Conservation (phyloP, 202 grass and related monocot species). For the Carex arenaria region DNA sequence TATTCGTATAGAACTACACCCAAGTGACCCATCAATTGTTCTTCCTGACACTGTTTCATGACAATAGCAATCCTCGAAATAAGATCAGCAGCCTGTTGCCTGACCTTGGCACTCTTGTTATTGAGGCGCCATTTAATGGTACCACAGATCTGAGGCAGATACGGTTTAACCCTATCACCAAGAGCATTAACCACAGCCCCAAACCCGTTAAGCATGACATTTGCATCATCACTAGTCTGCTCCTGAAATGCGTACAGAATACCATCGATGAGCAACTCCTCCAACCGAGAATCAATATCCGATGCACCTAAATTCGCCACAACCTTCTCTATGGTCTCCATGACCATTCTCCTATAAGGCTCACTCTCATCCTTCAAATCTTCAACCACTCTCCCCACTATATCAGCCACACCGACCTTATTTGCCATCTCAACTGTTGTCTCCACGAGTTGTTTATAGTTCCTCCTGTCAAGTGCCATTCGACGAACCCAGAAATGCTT, state of each 20-base stretch:
- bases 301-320: slow-evolving; percentile 91
- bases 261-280: slow-evolving; percentile 95
- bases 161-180: slow-evolving; percentile 81
- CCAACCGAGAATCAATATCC: slow-evolving; percentile 83
- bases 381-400: slow-evolving; percentile 80
- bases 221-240: slow-evolving; percentile 96
- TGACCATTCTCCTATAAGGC: slow-evolving; percentile 97
- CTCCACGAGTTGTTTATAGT: slow-evolving; percentile 98
- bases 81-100: slow-evolving; percentile 92
- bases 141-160: slow-evolving; percentile 97
- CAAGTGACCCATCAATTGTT: slow-evolving; percentile 95
- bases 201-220: slow-evolving; percentile 99
- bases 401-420: slow-evolving; percentile 92
- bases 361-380: slow-evolving; percentile 96
- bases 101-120: slow-evolving; percentile 96
- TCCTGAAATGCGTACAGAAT: slow-evolving; percentile 98
- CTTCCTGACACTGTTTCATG: slow-evolving; percentile 97
- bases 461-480: slow-evolving; percentile 91
- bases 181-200: slow-evolving; percentile 94
- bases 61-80: slow-evolving; percentile 92
- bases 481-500: slow-evolving; percentile 86
- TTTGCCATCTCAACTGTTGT: slow-evolving; percentile 96
- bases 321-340: slow-evolving; percentile 98
- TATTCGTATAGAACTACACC: slow-evolving; percentile 98
- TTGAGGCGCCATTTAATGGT: slow-evolving; percentile 99